Conservation (phyloP, 2,329 filamentous ascomycete species). For the Dactylellina leptospora region DNA sequence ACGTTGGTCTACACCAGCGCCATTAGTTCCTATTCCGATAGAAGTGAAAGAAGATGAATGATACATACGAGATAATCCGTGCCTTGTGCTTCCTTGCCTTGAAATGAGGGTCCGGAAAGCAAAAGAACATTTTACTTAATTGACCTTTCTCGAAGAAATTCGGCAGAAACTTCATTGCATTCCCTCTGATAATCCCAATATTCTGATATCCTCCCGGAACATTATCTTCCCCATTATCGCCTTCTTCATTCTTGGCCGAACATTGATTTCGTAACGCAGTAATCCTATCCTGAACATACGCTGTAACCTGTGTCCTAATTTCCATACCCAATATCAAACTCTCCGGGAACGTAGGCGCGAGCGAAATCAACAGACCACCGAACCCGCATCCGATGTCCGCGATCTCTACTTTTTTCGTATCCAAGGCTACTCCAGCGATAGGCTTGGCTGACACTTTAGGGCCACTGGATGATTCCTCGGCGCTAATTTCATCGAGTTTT, state of each 20-base stretch:
- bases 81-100: constrained; percentile 98
- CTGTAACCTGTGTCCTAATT: constrained; percentile 87
- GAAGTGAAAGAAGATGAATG: neutral
- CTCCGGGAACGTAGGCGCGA: constrained; percentile 81
- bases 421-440: constrained; percentile 43
- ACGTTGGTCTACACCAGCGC: constrained; percentile 65
- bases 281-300: constrained; percentile 89
- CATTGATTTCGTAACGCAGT: constrained; percentile 76
- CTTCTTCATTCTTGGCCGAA: constrained; percentile 58
- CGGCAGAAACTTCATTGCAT: constrained; percentile 99
- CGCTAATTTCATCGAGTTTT: constrained; percentile 57
- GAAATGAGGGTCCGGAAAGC: constrained; percentile 98
- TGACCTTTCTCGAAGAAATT: constrained; percentile 89
- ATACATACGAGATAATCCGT: constrained; percentile 76
- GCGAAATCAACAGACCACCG: constrained; percentile 85
- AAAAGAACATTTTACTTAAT: constrained; percentile 91
- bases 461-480: constrained; percentile 46
- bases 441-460: constrained; percentile 28
- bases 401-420: constrained; percentile 78
- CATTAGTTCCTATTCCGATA: neutral
- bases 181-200: constrained; percentile 85
- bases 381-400: constrained; percentile 98
- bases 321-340: constrained; percentile 91
- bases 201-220: constrained; percentile 75
- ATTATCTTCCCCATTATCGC: neutral